Evolutionary conservation across 768 basidiomycete genomes (phyloP).

Genomic region (Agaricus subrufescens): DNA sequence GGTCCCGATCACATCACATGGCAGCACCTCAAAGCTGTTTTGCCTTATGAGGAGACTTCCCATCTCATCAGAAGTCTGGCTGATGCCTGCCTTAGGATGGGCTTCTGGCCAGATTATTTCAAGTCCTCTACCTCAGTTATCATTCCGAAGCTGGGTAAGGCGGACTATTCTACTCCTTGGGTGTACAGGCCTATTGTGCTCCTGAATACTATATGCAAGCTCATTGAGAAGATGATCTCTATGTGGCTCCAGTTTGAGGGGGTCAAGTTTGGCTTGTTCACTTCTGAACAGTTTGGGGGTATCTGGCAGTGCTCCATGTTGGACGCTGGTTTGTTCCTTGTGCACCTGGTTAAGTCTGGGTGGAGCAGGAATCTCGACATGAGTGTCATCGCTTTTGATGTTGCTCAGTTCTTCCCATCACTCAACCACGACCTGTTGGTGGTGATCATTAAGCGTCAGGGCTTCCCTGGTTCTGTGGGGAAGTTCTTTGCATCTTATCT

Average conservation of each 20-base stretch:
- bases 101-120: not conserved
- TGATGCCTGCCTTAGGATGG: not conserved
- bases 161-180: not conserved
- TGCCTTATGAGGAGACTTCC: not conserved
- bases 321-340: too few species aligned
- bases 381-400: too few species aligned
- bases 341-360: too few species aligned
- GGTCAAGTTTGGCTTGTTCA: not conserved
- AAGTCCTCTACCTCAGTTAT: conserved; percentile 14
- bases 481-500: too few species aligned
- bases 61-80: too few species aligned
- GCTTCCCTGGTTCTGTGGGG: too few species aligned
- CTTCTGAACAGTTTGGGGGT: too few species aligned
- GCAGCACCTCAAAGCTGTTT: not conserved
- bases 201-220: conserved; percentile 6
- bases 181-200: conserved; percentile 3
- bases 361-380: too few species aligned
- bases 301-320: too few species aligned
- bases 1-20: conserved; percentile 4
- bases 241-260: conserved; percentile 3
- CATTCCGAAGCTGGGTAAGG: conserved; percentile 13
- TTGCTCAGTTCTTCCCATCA: too few species aligned
- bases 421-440: too few species aligned
- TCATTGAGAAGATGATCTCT: conserved; percentile 10
- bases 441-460: too few species aligned